Conservation (phyloP, 495 filamentous ascomycete species). For the Talaromyces liani region DNA sequence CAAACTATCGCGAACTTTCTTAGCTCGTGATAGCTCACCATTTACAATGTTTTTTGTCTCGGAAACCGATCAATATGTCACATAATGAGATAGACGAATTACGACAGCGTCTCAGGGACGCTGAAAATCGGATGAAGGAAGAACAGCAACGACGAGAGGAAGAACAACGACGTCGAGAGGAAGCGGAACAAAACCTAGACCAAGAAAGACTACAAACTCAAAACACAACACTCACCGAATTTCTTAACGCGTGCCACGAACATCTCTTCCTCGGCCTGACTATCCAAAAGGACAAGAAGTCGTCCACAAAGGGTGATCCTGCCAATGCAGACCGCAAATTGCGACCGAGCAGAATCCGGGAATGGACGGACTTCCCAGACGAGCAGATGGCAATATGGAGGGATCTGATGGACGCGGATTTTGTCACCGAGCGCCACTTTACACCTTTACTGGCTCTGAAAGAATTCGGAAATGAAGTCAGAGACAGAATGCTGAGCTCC, state of each 20-base stretch:
- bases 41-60: too few species aligned
- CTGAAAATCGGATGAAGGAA: too few species aligned
- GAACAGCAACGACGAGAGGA: neutral
- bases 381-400: constrained; percentile 11
- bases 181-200: constrained; percentile 1
- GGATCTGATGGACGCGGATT: constrained; percentile 10
- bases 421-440: constrained; percentile 9
- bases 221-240: constrained; percentile 11
- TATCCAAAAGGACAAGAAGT: constrained; percentile 11
- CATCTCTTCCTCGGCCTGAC: constrained; percentile 10
- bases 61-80: too few species aligned
- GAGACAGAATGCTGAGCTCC: too few species aligned
- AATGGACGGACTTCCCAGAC: constrained; percentile 8
- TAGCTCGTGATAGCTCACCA: too few species aligned
- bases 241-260: constrained; percentile 13
- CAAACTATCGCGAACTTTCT: too few species aligned
- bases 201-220: neutral
- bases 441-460: too few species aligned
- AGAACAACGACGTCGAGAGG: constrained; percentile 2
- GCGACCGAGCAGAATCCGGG: constrained; percentile 10
- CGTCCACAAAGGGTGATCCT: constrained; percentile 12
- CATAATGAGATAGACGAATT: too few species aligned
- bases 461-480: too few species aligned
- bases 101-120: too few species aligned
- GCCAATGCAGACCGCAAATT: constrained; percentile 12